phyloP scores from a whole-genome alignment of 2,329 filamentous ascomycete species.

The Penicillium palitans region DNA sequence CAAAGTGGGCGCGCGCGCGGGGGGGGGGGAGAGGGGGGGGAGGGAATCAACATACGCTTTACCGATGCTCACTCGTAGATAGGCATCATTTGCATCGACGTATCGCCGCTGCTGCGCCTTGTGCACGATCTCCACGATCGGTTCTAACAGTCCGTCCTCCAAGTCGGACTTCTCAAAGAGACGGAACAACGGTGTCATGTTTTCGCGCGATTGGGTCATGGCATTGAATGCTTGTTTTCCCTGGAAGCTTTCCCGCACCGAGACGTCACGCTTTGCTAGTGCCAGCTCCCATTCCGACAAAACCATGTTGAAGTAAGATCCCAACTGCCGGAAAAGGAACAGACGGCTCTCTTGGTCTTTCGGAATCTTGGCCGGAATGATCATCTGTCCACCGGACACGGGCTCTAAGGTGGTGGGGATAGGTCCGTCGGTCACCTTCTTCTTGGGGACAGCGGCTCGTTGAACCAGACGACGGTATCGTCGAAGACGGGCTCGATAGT shows the following conservation, averaged over 20 bases:
- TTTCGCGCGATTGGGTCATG: conserved; percentile 83
- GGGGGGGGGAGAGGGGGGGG: too few relatives aligned
- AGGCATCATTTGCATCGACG: conserved; percentile 94
- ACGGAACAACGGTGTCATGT: conserved; percentile 85
- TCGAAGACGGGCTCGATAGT: conserved; percentile 65
- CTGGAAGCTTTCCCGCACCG: conserved; percentile 69
- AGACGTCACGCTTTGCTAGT: conserved; percentile 60
- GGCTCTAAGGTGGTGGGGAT: conserved; percentile 82
- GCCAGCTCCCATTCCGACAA: conserved; percentile 81
- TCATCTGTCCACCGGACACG: conserved; percentile 86
- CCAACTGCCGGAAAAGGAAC: conserved; percentile 82
- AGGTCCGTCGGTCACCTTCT: conserved; percentile 65
- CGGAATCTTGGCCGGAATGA: conserved; percentile 65
- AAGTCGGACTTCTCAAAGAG: conserved; percentile 81
- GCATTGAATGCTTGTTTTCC: conserved; percentile 79
- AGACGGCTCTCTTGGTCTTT: conserved; percentile 64
- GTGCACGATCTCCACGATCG: conserved; percentile 87
- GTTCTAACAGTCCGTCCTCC: conserved; percentile 74
- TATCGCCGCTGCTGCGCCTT: conserved; percentile 88
- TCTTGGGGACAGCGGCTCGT: conserved; percentile 36
- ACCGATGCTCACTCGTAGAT: conserved; percentile 87
- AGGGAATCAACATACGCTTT: conserved; percentile 62
- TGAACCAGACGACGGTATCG: conserved; percentile 67
- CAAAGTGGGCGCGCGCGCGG: background rate
- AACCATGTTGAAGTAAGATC: conserved; percentile 96